Evolutionary conservation across 805 yeast genomes (phyloP), one percentile per base, ranked within the genome.

Genomic region (Maudiozyma saulgeensis): DNA sequence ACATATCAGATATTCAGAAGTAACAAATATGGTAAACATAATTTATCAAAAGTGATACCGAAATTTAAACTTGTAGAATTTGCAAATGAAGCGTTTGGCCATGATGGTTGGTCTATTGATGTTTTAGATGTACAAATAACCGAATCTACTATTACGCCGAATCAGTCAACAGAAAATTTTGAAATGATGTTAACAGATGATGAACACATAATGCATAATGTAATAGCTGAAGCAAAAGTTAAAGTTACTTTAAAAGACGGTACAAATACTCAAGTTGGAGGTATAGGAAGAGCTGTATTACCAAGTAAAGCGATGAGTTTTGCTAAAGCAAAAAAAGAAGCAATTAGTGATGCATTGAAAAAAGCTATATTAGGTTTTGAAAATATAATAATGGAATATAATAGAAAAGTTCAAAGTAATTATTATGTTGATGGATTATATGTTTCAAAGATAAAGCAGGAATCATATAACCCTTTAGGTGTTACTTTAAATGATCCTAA

Each of bases 301-400:
- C 74, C 76, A 15, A 68, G 73, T 7, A 82, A 79, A 61, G 83
- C 84, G 2, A 77, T 78, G 68, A 91, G 95, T 0, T 83, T 77
- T 62, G 87, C 80, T 48, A 88, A 86, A 61, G 84, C 95, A 49
- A 82, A 80, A 62, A 86, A 87, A 58, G 93, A 85, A 58, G 93
- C 96, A 0, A 77, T 83, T n/a, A 84, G 90, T 0, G 90, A 86
- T 63, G 96, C 86, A 0, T 67, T 84, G 50, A 89, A 88, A 66
- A 72, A 93, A 45, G 82, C 91, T 13, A 70, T 90, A 47, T 71
- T 95, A 53, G 81, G 84, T 54, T 87, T 88, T 60, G 96, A 95
- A 38, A 79, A 82, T 55, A 81, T 86, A 1, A 56, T 70, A 4
- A 23, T 58, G 12, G 64, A 62, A 2, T 70, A 71, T 48, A 74